Evolutionary conservation across 1,139 yeast species (phyloP).

Genomic region (Sugiyamaella pinicola): DNA sequence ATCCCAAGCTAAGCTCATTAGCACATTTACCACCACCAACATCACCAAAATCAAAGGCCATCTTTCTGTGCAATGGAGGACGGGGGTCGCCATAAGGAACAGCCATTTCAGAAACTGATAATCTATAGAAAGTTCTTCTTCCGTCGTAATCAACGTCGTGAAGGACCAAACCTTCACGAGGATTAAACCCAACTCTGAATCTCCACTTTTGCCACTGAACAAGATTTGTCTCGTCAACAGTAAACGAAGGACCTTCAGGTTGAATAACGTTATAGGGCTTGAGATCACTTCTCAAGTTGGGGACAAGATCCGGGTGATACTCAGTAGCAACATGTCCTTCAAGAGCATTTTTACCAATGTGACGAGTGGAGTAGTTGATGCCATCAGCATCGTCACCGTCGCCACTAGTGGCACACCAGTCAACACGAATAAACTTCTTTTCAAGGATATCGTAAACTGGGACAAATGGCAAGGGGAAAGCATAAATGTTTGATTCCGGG

Average conservation of each 20-base stretch:
- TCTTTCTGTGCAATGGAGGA: conserved; percentile 88
- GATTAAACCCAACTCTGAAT: conserved; percentile 72
- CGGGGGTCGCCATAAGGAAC: conserved; percentile 93
- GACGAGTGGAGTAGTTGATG: conserved; percentile 46
- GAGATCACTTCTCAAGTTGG: conserved; percentile 49
- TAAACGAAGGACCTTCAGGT: conserved; percentile 86
- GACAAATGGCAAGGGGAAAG: conserved; percentile 81
- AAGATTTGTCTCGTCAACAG: conserved; percentile 54
- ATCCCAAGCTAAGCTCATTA: conserved; percentile 73
- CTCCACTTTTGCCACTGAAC: conserved; percentile 91
- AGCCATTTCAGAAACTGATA: conserved; percentile 84
- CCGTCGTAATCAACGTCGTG: conserved; percentile 81
- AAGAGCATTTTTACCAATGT: conserved; percentile 61
- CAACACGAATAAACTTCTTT: conserved; percentile 69
- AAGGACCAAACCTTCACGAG: conserved; percentile 82
- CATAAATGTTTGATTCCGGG: conserved; percentile 80
- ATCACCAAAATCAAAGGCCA: conserved; percentile 91
- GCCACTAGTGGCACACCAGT: conserved; percentile 63
- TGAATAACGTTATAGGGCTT: conserved; percentile 77
- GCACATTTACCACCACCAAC: conserved; percentile 85
- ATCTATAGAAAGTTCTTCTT: conserved; percentile 75
- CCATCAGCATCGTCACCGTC: conserved; percentile 53
- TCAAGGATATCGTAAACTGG: conserved; percentile 77
- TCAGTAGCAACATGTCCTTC: conserved; percentile 69
- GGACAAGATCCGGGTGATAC: conserved; percentile 52